phyloP scores from a whole-genome alignment of 1,284 basidiomycete species.

The Puccinia brachypodii region DNA sequence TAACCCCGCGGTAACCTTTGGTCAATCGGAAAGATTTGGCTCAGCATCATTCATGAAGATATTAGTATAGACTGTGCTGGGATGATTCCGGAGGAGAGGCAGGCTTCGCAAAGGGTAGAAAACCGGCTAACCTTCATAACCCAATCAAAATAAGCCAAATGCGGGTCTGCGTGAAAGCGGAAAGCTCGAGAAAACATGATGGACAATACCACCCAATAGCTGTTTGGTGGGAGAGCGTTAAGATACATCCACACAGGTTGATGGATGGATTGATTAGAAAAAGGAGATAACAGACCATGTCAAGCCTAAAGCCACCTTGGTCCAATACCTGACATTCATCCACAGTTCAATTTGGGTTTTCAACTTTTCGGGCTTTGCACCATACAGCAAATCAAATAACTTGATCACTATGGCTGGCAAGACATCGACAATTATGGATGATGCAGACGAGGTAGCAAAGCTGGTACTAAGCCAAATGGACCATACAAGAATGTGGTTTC shows the following conservation, averaged over 20 bases:
- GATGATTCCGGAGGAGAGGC: background rate
- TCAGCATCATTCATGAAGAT: background rate
- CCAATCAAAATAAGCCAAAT: slow-evolving; percentile 28
- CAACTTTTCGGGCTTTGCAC: slow-evolving; percentile 37
- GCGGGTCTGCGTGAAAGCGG: background rate
- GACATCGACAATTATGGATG: slow-evolving; percentile 23
- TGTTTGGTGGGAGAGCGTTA: background rate
- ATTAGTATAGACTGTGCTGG: background rate
- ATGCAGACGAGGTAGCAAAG: slow-evolving; percentile 6
- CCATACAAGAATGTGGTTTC: slow-evolving; percentile 27
- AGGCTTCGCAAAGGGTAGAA: background rate
- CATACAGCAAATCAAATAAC: slow-evolving; percentile 31
- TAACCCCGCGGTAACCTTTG: slow-evolving; percentile 58
- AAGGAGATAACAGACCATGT: slow-evolving; percentile 8
- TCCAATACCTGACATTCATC: slow-evolving; percentile 44
- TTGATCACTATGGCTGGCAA: slow-evolving; percentile 15
- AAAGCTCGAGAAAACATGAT: slow-evolving; percentile 12
- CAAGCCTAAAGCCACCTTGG: slow-evolving; percentile 16
- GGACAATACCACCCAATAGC: slow-evolving; percentile 29
- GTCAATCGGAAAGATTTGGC: background rate
- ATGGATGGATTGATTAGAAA: background rate
- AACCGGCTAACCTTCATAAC: slow-evolving; percentile 25
- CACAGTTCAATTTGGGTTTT: slow-evolving; percentile 41
- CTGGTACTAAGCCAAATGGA: slow-evolving; percentile 28
- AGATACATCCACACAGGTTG: background rate